Conservation (phyloP, 371 early-diverging fungal genomes). For the Mortierella sp. region DNA sequence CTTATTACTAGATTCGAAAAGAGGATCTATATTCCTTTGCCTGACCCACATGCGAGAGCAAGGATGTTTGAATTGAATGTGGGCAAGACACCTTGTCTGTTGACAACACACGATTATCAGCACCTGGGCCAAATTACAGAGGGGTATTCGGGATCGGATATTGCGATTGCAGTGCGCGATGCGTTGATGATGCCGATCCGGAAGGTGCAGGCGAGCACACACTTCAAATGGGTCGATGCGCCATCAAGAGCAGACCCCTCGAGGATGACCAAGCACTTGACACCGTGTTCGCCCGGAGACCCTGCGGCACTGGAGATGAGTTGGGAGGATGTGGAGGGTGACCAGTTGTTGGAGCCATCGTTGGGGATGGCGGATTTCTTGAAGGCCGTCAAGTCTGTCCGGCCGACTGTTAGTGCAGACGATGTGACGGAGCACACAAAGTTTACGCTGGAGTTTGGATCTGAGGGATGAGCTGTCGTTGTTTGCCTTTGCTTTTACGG, state of each 20-base stretch:
- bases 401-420: slow-evolving; percentile 88
- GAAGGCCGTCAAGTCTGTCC: slow-evolving; percentile 81
- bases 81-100: slow-evolving; percentile 87
- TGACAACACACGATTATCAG: slow-evolving; percentile 79
- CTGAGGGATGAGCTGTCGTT: slow-evolving; percentile 65
- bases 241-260: slow-evolving; percentile 72
- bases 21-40: slow-evolving; percentile 97
- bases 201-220: slow-evolving; percentile 95
- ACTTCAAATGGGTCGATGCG: slow-evolving; percentile 89
- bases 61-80: slow-evolving; percentile 93
- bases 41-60: slow-evolving; percentile 90
- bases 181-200: slow-evolving; percentile 97
- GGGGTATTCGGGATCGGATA: slow-evolving; percentile 95
- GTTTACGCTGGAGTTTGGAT: slow-evolving; percentile 94
- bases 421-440: slow-evolving; percentile 88
- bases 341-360: slow-evolving; percentile 93
- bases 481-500: neutral
- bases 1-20: slow-evolving; percentile 86
- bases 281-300: slow-evolving; percentile 97
- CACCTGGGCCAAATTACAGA: slow-evolving; percentile 86
- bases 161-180: slow-evolving; percentile 93
- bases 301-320: slow-evolving; percentile 87
- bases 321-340: slow-evolving; percentile 90
- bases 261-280: slow-evolving; percentile 72
- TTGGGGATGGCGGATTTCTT: slow-evolving; percentile 88